phyloP scores from a whole-genome alignment of 2,329 filamentous ascomycete species.

The Ascochyta lentis region DNA sequence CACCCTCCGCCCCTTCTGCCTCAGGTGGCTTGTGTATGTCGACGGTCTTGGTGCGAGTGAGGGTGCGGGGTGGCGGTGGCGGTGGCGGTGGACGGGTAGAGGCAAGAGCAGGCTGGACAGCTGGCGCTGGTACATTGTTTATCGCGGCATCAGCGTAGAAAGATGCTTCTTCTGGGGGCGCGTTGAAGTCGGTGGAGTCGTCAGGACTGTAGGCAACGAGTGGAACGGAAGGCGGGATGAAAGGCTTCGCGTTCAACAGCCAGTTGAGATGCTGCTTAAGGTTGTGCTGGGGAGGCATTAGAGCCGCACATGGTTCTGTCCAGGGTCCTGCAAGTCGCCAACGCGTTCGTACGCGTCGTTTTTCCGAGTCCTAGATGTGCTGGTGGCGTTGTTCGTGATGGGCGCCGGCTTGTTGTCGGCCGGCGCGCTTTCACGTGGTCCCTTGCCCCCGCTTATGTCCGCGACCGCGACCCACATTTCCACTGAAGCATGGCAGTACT shows the following conservation, averaged over 20 bases:
- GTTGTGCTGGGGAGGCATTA: slow-evolving; percentile 57
- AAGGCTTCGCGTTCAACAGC: slow-evolving; percentile 55
- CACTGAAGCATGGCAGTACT: slow-evolving; percentile 10
- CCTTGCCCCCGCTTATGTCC: not conserved
- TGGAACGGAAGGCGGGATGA: slow-evolving; percentile 48
- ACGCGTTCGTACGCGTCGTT: slow-evolving; percentile 29
- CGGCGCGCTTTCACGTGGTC: slow-evolving; percentile 34
- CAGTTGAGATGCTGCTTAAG: slow-evolving; percentile 57
- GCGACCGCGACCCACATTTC: slow-evolving; percentile 2
- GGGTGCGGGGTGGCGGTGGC: slow-evolving; percentile 25
- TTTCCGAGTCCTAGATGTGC: slow-evolving; percentile 15
- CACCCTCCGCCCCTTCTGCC: slow-evolving; percentile 16
- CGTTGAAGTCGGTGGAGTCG: slow-evolving; percentile 31
- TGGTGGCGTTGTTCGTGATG: slow-evolving; percentile 31
- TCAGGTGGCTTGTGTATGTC: slow-evolving; percentile 34
- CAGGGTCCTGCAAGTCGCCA: slow-evolving; percentile 20
- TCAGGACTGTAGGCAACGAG: slow-evolving; percentile 40
- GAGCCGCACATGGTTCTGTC: slow-evolving; percentile 37
- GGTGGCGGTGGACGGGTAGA: slow-evolving; percentile 18
- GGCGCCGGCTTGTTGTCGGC: slow-evolving; percentile 29
- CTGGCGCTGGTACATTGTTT: slow-evolving; percentile 32
- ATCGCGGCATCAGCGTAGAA: slow-evolving; percentile 14
- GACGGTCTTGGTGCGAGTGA: slow-evolving; percentile 28
- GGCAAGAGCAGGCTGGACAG: slow-evolving; percentile 17
- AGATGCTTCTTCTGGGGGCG: slow-evolving; percentile 22